phyloP scores from a whole-genome alignment of 1,139 yeast species.

The Suhomyces bribrorum region DNA sequence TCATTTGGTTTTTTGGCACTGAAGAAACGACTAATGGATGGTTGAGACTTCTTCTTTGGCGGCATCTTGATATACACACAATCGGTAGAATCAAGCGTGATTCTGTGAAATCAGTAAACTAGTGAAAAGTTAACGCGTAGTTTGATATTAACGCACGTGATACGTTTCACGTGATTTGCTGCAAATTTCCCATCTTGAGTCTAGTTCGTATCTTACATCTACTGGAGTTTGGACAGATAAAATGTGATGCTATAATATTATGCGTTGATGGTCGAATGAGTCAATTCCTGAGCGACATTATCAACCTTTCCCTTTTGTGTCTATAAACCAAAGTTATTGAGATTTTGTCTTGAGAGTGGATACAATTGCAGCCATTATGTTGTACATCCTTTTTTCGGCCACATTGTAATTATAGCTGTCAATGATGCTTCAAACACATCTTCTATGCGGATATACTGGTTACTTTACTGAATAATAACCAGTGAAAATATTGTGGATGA shows the following conservation, averaged over 20 bases:
- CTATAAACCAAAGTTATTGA: neutral
- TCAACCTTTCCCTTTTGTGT: neutral
- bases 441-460: too few species aligned
- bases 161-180: neutral
- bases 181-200: neutral
- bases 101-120: too few species aligned
- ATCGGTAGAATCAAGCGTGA: too few species aligned
- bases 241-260: too few species aligned
- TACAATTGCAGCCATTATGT: neutral
- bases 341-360: too few species aligned
- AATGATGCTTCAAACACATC: too few species aligned
- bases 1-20: slow-evolving; percentile 1
- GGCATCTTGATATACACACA: slow-evolving; percentile 6
- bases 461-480: too few species aligned
- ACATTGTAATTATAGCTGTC: too few species aligned
- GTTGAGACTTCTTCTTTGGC: slow-evolving; percentile 19
- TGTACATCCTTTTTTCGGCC: too few species aligned
- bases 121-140: slow-evolving; percentile 1
- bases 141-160: slow-evolving; percentile 7
- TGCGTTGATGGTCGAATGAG: too few species aligned
- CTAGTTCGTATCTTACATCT: neutral
- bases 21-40: slow-evolving; percentile 33
- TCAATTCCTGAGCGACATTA: neutral
- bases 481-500: too few species aligned
- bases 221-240: too few species aligned